Evolutionary conservation across 352 stramenopile genomes (phyloP).

Genomic region (Phytophthora agathidicida): DNA sequence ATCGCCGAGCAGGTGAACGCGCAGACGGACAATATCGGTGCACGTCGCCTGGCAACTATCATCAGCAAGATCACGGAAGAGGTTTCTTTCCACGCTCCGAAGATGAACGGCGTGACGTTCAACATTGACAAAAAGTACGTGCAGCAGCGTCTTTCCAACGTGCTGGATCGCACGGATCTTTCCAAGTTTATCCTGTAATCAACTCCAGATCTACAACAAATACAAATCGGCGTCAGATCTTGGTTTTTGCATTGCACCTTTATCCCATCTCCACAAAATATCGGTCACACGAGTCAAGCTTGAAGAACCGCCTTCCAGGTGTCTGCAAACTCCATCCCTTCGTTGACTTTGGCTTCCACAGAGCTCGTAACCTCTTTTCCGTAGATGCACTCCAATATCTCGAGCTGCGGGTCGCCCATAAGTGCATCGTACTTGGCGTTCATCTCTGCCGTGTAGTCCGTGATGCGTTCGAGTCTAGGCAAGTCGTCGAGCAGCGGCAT

Average conservation of each 20-base stretch:
- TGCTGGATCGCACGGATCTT: conserved; percentile 94
- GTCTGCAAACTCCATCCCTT: conserved; percentile 41
- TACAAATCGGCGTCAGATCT: conserved; percentile 10
- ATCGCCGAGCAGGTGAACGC: conserved; percentile 95
- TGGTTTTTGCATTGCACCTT: neutral
- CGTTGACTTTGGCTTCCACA: conserved; percentile 41
- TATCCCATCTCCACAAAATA: too few relatives aligned
- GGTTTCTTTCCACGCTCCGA: conserved; percentile 97
- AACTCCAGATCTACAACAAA: conserved; percentile 1
- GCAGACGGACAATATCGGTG: conserved; percentile 98
- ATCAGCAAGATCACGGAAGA: conserved; percentile 98
- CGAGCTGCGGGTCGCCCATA: conserved; percentile 42
- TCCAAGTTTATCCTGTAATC: conserved; percentile 97
- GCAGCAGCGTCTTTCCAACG: conserved; percentile 91
- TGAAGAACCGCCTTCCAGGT: conserved; percentile 39
- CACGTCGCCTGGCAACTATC: conserved; percentile 95
- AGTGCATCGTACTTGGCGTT: conserved; percentile 39
- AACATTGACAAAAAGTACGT: conserved; percentile 94
- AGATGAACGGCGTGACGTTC: conserved; percentile 86
- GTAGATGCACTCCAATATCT: conserved; percentile 64
- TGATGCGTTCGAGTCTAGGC: conserved; percentile 36
- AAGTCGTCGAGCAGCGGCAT: conserved; percentile 49
- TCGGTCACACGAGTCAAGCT: neutral
- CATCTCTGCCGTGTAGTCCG: conserved; percentile 46
- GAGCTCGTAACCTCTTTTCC: conserved; percentile 31